phyloP scores from a whole-genome alignment of 352 stramenopile species.

The Phytophthora multivora region DNA sequence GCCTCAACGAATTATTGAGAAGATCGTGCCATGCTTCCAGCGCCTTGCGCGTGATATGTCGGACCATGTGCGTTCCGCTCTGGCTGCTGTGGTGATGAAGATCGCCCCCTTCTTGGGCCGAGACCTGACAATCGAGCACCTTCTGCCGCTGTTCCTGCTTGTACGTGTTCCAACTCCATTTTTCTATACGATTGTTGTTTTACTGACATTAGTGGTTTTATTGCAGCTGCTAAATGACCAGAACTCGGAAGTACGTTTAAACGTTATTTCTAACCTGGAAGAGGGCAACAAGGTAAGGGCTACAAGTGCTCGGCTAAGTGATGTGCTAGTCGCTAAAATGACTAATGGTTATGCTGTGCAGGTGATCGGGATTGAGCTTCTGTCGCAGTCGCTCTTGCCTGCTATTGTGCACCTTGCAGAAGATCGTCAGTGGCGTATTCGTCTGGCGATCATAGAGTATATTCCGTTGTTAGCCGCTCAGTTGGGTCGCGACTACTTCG shows the following conservation, averaged over 20 bases:
- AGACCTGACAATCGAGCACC: slow-evolving; percentile 93
- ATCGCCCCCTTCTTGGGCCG: slow-evolving; percentile 93
- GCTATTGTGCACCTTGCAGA: slow-evolving; percentile 98
- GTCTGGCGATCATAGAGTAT: slow-evolving; percentile 98
- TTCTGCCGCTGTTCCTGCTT: slow-evolving; percentile 95
- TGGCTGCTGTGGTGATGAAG: slow-evolving; percentile 96
- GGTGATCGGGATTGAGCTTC: slow-evolving; percentile 97
- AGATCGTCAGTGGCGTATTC: slow-evolving; percentile 99
- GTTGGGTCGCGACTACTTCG: slow-evolving; percentile 96
- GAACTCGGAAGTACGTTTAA: slow-evolving; percentile 97
- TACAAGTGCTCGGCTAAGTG: no score
- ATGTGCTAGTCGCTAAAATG: no score
- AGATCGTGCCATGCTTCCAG: slow-evolving; percentile 86
- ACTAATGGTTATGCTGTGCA: slow-evolving; percentile 13
- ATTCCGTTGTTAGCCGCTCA: slow-evolving; percentile 96
- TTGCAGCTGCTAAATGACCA: slow-evolving; percentile 94
- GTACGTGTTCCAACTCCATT: slow-evolving; percentile 47
- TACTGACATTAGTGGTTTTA: slow-evolving; percentile 11
- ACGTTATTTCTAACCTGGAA: slow-evolving; percentile 98
- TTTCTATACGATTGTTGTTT: background rate
- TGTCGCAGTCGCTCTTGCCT: slow-evolving; percentile 96
- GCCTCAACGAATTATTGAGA: slow-evolving; percentile 71
- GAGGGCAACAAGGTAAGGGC: slow-evolving; percentile 91
- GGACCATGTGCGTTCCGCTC: slow-evolving; percentile 95
- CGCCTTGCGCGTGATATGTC: slow-evolving; percentile 96